A percentile compares a stretch with the other conserved stretches of the same genome.
These are phyloP conservation scores for Penicillium dipodomyicola DNA, from an alignment of 495 filamentous ascomycete species.

Conservation along the genomic window DNA sequence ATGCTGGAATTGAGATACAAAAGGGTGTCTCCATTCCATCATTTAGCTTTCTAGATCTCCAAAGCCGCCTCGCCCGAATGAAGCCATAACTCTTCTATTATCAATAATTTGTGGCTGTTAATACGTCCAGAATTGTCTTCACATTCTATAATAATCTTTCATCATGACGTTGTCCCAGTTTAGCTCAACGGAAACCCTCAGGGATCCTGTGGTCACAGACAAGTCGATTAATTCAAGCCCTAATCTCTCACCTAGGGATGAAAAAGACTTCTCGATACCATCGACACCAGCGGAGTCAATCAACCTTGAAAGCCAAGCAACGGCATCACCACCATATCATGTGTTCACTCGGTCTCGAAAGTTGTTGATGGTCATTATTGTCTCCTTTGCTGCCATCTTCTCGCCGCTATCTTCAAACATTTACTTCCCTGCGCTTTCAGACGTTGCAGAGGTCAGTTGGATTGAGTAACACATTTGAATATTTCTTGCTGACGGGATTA, in stretches of 20 bases:
- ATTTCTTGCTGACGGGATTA: not conserved
- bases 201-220: slow-evolving; percentile 15
- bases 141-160: slow-evolving; percentile 4
- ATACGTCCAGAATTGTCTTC: slow-evolving; percentile 6
- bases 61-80: slow-evolving; percentile 1
- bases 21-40: slow-evolving; percentile 17
- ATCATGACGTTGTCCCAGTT: slow-evolving; percentile 16
- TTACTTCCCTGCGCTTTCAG: slow-evolving; percentile 68
- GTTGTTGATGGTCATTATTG: slow-evolving; percentile 63
- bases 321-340: slow-evolving; percentile 40
- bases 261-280: slow-evolving; percentile 19
- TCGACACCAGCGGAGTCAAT: slow-evolving; percentile 21
- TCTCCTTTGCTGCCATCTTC: slow-evolving; percentile 46
- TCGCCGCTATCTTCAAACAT: slow-evolving; percentile 76
- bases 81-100: slow-evolving; percentile 3
- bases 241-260: slow-evolving; percentile 16
- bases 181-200: slow-evolving; percentile 17
- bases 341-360: slow-evolving; percentile 57
- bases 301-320: slow-evolving; percentile 24
- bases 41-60: not conserved
- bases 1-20: slow-evolving; percentile 19
- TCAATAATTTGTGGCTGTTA: slow-evolving; percentile 7
- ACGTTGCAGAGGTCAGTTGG: slow-evolving; percentile 30
- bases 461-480: not conserved
- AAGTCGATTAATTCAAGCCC: slow-evolving; percentile 22